These are phyloP conservation scores for Hymenoscyphus fraxineus DNA, from an alignment of 2,329 filamentous ascomycete species.

Conservation along the genomic window DNA sequence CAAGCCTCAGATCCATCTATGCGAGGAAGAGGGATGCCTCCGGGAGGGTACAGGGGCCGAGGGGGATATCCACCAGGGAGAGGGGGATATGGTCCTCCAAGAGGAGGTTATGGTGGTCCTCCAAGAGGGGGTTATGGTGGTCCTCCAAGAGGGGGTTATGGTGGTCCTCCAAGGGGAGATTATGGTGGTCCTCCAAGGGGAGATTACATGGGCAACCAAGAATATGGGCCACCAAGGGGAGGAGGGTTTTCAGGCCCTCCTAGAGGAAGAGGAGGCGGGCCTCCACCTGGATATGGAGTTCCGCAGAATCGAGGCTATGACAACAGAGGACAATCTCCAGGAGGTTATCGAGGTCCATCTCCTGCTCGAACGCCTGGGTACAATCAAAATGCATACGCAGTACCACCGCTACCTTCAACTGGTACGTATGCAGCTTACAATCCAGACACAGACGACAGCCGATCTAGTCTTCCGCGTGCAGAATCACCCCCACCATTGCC, in stretches of 20 bases:
- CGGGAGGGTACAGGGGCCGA: slow-evolving; percentile 23
- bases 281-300: slow-evolving; percentile 38
- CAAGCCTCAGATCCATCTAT: slow-evolving; percentile 32
- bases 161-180: slow-evolving; percentile 48
- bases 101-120: slow-evolving; percentile 49
- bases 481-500: slow-evolving; percentile 62
- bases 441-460: slow-evolving; percentile 21
- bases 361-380: slow-evolving; percentile 19
- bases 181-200: slow-evolving; percentile 42
- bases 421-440: slow-evolving; percentile 30
- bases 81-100: slow-evolving; percentile 37
- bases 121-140: slow-evolving; percentile 36
- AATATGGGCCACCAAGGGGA: too few species aligned
- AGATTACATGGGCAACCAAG: slow-evolving; percentile 25
- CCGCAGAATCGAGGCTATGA: slow-evolving; percentile 22
- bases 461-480: slow-evolving; percentile 50
- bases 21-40: slow-evolving; percentile 30
- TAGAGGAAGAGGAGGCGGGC: slow-evolving; percentile 35
- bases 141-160: slow-evolving; percentile 38
- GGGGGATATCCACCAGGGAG: slow-evolving; percentile 23
- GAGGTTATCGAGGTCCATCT: slow-evolving; percentile 26
- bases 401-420: slow-evolving; percentile 18
- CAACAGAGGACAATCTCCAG: slow-evolving; percentile 16
- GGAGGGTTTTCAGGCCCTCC: too few species aligned
- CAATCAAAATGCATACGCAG: slow-evolving; percentile 16